Percentiles rank a stretch among this genome's conserved stretches.
These are phyloP conservation scores for Hymenoscyphus repandus DNA, from an alignment of 2,329 filamentous ascomycete genomes.

Conservation along the genomic window DNA sequence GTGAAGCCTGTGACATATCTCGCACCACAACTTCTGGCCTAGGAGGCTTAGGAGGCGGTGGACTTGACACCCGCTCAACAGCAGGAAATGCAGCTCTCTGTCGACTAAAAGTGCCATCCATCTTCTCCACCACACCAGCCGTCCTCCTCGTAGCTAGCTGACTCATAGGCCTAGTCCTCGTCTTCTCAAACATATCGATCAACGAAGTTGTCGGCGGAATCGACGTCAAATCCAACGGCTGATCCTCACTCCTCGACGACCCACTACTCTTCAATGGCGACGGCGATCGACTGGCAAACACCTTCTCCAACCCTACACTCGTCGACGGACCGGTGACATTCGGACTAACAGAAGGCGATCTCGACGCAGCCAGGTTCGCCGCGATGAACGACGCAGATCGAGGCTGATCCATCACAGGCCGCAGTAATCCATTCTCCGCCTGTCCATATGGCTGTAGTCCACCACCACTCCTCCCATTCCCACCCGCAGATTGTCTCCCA, in stretches of 20 bases:
- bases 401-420: constrained; percentile 10
- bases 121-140: constrained; percentile 7
- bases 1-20: constrained; percentile 3
- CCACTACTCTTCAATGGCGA: constrained; percentile 19
- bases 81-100: constrained; percentile 8
- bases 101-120: constrained; percentile 4
- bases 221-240: constrained; percentile 49
- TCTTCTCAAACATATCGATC: constrained; percentile 64
- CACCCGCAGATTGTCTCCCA: constrained; percentile 11
- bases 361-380: constrained; percentile 56
- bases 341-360: constrained; percentile 49
- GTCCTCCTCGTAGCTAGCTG: constrained; percentile 9
- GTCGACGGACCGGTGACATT: constrained; percentile 31
- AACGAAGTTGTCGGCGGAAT: constrained; percentile 60
- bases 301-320: constrained; percentile 1
- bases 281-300: constrained; percentile 7
- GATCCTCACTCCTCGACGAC: constrained; percentile 24
- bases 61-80: constrained; percentile 3
- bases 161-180: constrained; percentile 18
- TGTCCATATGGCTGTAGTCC: constrained; percentile 10
- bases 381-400: constrained; percentile 58
- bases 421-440: constrained; percentile 14
- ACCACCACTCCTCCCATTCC: constrained; percentile 10
- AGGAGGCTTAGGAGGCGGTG: constrained; percentile 2
- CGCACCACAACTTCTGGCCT: constrained; percentile 14